phyloP scores from a whole-genome alignment of 23 red algal genomes.

The Gracilaria gracilis region DNA sequence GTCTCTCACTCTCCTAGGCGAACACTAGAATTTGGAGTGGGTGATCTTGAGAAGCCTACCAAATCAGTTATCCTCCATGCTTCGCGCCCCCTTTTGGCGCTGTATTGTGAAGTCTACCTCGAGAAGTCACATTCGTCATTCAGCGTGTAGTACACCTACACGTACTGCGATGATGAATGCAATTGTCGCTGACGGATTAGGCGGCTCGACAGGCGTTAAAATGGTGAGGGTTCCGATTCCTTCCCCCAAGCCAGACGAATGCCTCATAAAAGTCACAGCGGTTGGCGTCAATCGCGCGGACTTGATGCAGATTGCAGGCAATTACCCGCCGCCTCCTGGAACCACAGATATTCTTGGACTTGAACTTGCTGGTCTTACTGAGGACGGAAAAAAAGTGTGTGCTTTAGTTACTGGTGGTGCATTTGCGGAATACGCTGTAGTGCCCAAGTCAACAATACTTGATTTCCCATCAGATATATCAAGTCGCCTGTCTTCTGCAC shows the following conservation, averaged over 20 bases:
- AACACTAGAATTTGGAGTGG: neutral
- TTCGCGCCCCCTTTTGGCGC: neutral
- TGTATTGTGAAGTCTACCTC: neutral
- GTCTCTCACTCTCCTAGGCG: too few relatives aligned
- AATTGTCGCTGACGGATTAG: conserved; percentile 27
- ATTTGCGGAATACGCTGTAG: conserved; percentile 82
- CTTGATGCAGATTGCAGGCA: conserved; percentile 79
- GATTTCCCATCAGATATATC: conserved; percentile 46
- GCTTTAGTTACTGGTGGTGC: conserved; percentile 88
- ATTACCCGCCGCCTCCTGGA: conserved; percentile 87
- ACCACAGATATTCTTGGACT: conserved; percentile 85
- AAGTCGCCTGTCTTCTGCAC: conserved; percentile 35
- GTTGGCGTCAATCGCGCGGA: conserved; percentile 93
- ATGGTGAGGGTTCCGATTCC: conserved; percentile 46
- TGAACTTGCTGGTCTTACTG: conserved; percentile 72
- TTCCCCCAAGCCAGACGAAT: conserved; percentile 40
- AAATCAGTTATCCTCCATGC: neutral
- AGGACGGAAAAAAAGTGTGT: conserved; percentile 66
- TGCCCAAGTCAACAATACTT: conserved; percentile 45
- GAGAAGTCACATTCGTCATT: neutral
- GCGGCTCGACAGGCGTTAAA: neutral
- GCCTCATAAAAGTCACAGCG: conserved; percentile 68
- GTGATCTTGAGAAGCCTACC: too few relatives aligned
- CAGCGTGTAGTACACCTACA: neutral
- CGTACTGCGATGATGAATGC: conserved; percentile 37